Conservation (phyloP, 139 green algal genomes). For the Volvox reticuliferus region DNA sequence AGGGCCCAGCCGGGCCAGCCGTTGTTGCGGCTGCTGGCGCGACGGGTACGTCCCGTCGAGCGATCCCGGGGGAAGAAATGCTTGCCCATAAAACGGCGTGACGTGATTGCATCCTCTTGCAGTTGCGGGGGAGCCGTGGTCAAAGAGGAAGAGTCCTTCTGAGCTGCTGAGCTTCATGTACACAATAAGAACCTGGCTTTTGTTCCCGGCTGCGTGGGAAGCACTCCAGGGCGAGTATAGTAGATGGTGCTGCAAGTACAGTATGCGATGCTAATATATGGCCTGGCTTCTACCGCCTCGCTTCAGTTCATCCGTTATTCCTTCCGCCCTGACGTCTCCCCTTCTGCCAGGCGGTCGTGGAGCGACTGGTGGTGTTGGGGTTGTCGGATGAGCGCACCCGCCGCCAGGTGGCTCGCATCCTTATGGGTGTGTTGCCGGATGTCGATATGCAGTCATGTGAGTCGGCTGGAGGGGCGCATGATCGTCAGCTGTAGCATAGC, state of each 20-base stretch:
- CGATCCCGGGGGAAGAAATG: no score
- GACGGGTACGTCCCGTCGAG: not conserved
- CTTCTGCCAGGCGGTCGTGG: slow-evolving; percentile 31
- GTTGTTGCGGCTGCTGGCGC: slow-evolving; percentile 12
- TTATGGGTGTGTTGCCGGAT: slow-evolving; percentile 37
- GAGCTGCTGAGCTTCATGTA: no score
- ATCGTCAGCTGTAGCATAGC: not conserved
- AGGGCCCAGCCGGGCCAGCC: not conserved
- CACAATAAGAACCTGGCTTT: no score
- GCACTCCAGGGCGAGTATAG: no score
- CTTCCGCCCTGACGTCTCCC: not conserved
- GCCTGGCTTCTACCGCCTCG: no score
- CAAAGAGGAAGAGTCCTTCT: no score
- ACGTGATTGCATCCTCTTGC: no score
- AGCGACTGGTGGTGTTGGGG: slow-evolving; percentile 47
- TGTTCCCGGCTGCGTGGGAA: no score
- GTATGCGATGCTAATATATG: no score
- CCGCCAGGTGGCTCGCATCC: slow-evolving; percentile 45
- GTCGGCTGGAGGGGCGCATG: not conserved
- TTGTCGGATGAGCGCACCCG: slow-evolving; percentile 37
- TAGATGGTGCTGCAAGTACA: no score
- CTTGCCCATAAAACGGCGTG: no score
- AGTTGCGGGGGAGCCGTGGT: no score
- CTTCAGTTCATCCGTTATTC: not conserved
- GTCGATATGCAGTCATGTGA: not conserved